Evolutionary conservation across 768 basidiomycete genomes (phyloP).

Genomic region (Xerocomus spinulosus): DNA sequence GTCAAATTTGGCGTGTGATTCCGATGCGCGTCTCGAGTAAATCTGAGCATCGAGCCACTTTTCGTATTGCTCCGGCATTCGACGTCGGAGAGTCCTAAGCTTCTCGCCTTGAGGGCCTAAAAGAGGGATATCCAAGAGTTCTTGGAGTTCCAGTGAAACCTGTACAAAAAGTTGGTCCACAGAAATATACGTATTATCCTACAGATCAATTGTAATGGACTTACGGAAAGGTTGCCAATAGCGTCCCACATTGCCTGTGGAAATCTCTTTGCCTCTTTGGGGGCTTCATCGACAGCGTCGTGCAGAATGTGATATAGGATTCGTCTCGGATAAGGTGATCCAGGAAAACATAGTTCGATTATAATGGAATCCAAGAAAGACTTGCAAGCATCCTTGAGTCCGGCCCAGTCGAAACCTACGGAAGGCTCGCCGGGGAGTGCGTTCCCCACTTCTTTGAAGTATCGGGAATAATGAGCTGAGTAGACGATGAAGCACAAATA

Average conservation of each 20-base stretch:
- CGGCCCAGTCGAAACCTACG: constrained; percentile 61
- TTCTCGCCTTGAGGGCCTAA: constrained; percentile 49
- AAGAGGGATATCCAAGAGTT: constrained; percentile 59
- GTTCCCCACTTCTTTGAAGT: constrained; percentile 51
- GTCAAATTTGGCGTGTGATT: constrained; percentile 46
- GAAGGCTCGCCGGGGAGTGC: constrained; percentile 43
- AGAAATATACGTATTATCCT: too few relatives aligned
- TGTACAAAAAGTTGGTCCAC: constrained; percentile 23
- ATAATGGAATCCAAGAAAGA: constrained; percentile 84
- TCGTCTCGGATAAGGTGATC: constrained; percentile 59
- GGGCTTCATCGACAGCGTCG: constrained; percentile 70
- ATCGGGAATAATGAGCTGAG: constrained; percentile 66
- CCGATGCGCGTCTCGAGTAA: constrained; percentile 54
- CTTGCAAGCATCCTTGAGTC: constrained; percentile 57
- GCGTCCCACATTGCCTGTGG: constrained; percentile 79
- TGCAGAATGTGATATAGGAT: constrained; percentile 63
- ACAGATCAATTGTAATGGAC: too few relatives aligned
- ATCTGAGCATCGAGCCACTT: constrained; percentile 67
- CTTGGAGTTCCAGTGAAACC: constrained; percentile 63
- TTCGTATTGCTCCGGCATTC: constrained; percentile 59
- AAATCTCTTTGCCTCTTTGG: constrained; percentile 69
- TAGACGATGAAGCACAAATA: constrained; percentile 3
- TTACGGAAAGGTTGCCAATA: constrained; percentile 74
- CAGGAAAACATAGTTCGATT: constrained; percentile 76
- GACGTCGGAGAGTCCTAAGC: constrained; percentile 47